Evolutionary conservation across 495 filamentous ascomycete species (phyloP).

Genomic region (Clohesyomyces aquaticus): DNA sequence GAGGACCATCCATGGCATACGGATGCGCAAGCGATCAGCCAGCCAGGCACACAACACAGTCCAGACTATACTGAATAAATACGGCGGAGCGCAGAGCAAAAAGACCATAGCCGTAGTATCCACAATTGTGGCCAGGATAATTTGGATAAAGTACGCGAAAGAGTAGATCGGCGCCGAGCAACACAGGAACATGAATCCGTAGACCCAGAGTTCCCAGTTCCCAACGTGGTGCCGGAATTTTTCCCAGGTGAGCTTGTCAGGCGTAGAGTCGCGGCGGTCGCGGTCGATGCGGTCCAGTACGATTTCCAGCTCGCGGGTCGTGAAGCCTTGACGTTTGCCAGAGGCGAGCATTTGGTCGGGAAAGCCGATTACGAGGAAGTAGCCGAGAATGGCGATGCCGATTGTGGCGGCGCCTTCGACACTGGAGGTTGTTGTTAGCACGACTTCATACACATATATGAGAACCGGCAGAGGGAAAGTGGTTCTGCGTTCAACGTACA

Average conservation of each 20-base stretch:
- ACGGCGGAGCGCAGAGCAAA: constrained; percentile 31
- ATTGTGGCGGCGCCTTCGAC: constrained; percentile 34
- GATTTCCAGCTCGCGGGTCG: constrained; percentile 23
- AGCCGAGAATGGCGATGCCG: constrained; percentile 26
- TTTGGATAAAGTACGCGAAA: constrained; percentile 36
- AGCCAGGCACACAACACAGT: constrained; percentile 25
- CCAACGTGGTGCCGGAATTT: constrained; percentile 22
- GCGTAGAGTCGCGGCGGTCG: constrained; percentile 30
- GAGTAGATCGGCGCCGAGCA: constrained; percentile 27
- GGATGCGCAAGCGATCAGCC: constrained; percentile 18
- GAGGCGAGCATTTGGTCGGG: constrained; percentile 35
- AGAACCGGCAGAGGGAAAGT: too few relatives aligned
- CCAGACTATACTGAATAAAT: constrained; percentile 26
- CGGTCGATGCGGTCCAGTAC: constrained; percentile 33
- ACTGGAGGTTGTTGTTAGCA: too few relatives aligned
- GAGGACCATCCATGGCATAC: constrained; percentile 28
- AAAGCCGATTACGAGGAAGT: constrained; percentile 32
- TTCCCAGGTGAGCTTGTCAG: constrained; percentile 30
- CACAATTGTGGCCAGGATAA: constrained; percentile 26
- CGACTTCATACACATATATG: background rate
- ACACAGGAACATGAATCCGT: constrained; percentile 32
- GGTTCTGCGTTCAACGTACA: too few relatives aligned
- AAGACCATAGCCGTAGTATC: constrained; percentile 13
- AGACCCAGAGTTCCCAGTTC: constrained; percentile 32
- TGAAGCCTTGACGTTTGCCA: constrained; percentile 27